phyloP scores from a whole-genome alignment of 805 yeast species.

The Cyberlindnera subsufficiens region DNA sequence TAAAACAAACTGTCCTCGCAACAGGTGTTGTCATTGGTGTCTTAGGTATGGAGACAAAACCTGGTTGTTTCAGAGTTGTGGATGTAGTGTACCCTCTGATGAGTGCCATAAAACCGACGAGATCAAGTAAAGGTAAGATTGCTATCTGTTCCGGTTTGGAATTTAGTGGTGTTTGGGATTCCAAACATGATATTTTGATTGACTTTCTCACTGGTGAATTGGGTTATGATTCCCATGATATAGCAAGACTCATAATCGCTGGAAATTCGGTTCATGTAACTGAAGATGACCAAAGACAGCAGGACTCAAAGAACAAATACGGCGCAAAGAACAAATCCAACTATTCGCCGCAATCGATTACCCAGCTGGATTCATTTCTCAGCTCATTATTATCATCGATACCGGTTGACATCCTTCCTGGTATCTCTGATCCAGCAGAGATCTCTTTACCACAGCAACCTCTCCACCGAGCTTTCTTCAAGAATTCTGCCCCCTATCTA shows the following conservation, averaged over 20 bases:
- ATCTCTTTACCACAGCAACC: constrained; percentile 85
- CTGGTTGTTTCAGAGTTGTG: constrained; percentile 79
- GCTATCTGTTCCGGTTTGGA: constrained; percentile 77
- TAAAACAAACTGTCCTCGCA: constrained; percentile 54
- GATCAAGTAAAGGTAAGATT: constrained; percentile 32
- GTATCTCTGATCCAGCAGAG: constrained; percentile 81
- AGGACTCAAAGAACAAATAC: constrained; percentile 27
- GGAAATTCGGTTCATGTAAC: constrained; percentile 55
- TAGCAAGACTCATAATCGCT: constrained; percentile 55
- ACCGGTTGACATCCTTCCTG: constrained; percentile 80
- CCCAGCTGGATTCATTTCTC: constrained; percentile 55
- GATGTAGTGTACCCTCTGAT: constrained; percentile 71
- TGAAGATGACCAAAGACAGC: constrained; percentile 7
- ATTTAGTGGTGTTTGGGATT: constrained; percentile 41
- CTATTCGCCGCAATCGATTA: constrained; percentile 42
- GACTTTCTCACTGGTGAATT: constrained; percentile 72
- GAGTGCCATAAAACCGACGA: constrained; percentile 43
- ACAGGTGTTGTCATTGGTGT: constrained; percentile 89
- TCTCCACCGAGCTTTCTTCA: constrained; percentile 71
- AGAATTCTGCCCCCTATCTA: constrained; percentile 36
- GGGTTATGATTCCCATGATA: constrained; percentile 31
- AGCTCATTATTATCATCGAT: constrained; percentile 49
- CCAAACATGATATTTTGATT: constrained; percentile 49
- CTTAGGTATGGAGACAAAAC: constrained; percentile 76
- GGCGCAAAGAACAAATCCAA: constrained; percentile 50